These are phyloP conservation scores for Leishmania martiniquensis DNA, from an alignment of 208 protist species.

Conservation along the genomic window DNA sequence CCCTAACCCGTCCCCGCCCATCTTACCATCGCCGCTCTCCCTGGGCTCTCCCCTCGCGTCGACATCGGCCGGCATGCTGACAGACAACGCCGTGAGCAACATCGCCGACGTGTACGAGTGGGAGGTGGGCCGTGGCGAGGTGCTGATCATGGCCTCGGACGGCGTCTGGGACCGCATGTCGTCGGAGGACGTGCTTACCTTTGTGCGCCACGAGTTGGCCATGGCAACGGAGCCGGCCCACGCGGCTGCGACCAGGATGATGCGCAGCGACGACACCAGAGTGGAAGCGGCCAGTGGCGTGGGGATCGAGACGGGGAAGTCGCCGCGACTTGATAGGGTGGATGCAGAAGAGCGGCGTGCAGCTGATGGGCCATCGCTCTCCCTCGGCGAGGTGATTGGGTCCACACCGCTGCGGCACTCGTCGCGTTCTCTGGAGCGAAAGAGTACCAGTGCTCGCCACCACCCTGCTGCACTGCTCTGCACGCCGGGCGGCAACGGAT, in stretches of 20 bases:
- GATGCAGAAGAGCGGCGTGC: background rate
- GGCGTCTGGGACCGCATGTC: slow-evolving; percentile 83
- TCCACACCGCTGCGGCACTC: slow-evolving; percentile 8
- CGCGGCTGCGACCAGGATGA: background rate
- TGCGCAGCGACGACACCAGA: background rate
- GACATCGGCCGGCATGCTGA: background rate
- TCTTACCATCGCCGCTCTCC: slow-evolving; percentile 7
- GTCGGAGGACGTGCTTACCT: slow-evolving; percentile 54
- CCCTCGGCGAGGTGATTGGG: background rate
- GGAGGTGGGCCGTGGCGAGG: slow-evolving; percentile 57
- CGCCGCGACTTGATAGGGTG: background rate
- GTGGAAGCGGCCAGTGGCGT: background rate
- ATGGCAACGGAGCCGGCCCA: background rate
- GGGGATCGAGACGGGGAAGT: background rate
- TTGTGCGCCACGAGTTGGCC: slow-evolving; percentile 37
- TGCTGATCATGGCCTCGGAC: slow-evolving; percentile 79
- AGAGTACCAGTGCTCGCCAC: background rate
- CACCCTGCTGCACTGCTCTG: background rate
- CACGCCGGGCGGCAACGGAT: slow-evolving; percentile 12
- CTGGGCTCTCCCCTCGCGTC: background rate
- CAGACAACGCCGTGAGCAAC: slow-evolving; percentile 68
- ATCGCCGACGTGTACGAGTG: slow-evolving; percentile 75
- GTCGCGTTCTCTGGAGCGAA: background rate
- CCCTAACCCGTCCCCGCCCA: background rate
- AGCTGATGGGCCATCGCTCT: background rate